phyloP scores from a whole-genome alignment of 192 early-diverging fungal species.

The Coemansia sp. region DNA sequence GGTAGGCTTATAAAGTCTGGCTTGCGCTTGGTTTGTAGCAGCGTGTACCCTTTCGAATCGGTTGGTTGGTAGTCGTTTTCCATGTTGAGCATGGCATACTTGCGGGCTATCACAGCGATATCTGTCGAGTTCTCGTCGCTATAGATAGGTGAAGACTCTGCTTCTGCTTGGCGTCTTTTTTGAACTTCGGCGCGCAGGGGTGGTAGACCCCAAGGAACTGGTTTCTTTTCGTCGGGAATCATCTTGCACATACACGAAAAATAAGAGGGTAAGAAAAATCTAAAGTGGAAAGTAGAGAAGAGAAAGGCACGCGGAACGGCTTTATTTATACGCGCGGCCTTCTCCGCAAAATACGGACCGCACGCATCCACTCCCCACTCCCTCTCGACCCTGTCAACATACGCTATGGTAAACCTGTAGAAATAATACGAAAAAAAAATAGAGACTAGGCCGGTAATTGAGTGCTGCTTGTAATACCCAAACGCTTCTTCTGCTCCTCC shows the following conservation, averaged over 20 bases:
- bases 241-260: slow-evolving; percentile 19
- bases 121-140: neutral
- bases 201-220: slow-evolving; percentile 48
- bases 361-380: neutral
- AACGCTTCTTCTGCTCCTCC: slow-evolving; percentile 61
- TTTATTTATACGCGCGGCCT: neutral
- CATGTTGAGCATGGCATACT: neutral
- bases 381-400: neutral
- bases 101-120: neutral
- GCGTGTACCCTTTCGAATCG: slow-evolving; percentile 20
- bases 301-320: neutral
- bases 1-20: slow-evolving; percentile 11
- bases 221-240: slow-evolving; percentile 52
- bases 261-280: neutral
- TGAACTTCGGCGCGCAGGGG: slow-evolving; percentile 39
- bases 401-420: neutral
- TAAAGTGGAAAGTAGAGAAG: neutral
- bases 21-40: slow-evolving; percentile 2
- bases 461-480: slow-evolving; percentile 24
- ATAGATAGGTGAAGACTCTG: neutral
- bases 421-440: neutral
- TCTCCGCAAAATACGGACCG: neutral
- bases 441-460: neutral
- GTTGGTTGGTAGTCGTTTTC: slow-evolving; percentile 8
- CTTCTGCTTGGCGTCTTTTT: neutral